Conservation (phyloP, 2,329 filamentous ascomycete species). For the Pseudogymnoascus sp. region DNA sequence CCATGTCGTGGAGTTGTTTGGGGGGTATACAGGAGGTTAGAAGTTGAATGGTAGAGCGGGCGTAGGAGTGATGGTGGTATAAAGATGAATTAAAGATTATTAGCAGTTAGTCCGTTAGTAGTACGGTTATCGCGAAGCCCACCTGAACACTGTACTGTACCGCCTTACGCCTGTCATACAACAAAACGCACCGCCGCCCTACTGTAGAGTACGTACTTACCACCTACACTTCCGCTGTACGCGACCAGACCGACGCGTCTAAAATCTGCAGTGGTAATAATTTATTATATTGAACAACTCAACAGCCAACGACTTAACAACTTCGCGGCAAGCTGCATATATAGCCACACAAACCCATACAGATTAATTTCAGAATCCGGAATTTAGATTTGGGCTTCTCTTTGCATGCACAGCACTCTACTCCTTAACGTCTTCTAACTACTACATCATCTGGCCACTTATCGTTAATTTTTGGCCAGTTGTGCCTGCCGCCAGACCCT, state of each 20-base stretch:
- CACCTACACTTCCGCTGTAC: background rate
- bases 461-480: background rate
- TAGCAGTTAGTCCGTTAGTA: background rate
- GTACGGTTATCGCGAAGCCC: constrained; percentile 3
- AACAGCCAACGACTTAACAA: background rate
- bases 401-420: background rate
- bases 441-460: background rate
- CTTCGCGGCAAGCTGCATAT: background rate
- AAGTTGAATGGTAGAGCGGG: background rate
- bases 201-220: background rate
- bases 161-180: background rate
- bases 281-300: background rate
- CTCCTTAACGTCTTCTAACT: background rate
- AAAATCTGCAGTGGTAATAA: background rate
- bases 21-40: background rate
- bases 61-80: background rate
- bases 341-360: background rate
- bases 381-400: background rate
- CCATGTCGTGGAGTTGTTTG: background rate
- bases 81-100: constrained; percentile 4
- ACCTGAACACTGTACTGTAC: background rate
- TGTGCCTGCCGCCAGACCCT: background rate
- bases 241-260: background rate
- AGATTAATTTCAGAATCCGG: background rate
- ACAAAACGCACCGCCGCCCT: background rate